Evolutionary conservation across 441 rosid genomes (phyloP).

Genomic region (Syzygium malaccense): DNA sequence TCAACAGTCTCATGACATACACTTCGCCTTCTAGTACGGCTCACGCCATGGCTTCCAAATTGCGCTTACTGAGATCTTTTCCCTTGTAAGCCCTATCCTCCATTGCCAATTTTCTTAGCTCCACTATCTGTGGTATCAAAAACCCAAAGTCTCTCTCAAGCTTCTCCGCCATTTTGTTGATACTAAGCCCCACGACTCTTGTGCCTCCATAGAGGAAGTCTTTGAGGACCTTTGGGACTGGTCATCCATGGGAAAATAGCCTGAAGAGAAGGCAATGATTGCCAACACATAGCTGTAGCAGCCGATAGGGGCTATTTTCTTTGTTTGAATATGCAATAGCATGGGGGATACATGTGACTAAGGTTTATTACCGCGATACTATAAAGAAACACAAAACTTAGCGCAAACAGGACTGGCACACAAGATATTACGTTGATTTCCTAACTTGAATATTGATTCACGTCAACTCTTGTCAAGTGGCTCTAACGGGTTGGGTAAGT

Average conservation of each 20-base stretch:
- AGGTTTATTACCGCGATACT: accelerated
- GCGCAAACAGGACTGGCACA: neutral
- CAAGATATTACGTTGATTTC: neutral
- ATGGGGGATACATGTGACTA: neutral
- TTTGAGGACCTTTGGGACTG: neutral
- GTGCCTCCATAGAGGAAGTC: neutral
- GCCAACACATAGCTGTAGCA: neutral
- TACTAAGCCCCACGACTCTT: neutral
- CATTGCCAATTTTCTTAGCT: neutral
- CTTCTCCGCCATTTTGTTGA: neutral
- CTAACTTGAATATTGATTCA: neutral
- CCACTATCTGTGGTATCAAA: neutral
- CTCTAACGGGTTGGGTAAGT: neutral
- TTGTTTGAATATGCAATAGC: neutral
- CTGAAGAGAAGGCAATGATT: neutral
- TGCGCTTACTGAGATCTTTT: neutral
- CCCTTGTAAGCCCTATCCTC: neutral
- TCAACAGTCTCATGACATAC: neutral
- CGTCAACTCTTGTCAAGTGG: neutral
- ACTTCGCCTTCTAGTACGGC: neutral
- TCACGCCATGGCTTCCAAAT: neutral
- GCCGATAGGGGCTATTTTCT: neutral
- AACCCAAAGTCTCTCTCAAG: neutral
- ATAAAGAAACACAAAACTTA: neutral
- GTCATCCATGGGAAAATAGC: neutral